Conservation (phyloP, 2,329 filamentous ascomycete genomes). For the Coniella vitis region DNA sequence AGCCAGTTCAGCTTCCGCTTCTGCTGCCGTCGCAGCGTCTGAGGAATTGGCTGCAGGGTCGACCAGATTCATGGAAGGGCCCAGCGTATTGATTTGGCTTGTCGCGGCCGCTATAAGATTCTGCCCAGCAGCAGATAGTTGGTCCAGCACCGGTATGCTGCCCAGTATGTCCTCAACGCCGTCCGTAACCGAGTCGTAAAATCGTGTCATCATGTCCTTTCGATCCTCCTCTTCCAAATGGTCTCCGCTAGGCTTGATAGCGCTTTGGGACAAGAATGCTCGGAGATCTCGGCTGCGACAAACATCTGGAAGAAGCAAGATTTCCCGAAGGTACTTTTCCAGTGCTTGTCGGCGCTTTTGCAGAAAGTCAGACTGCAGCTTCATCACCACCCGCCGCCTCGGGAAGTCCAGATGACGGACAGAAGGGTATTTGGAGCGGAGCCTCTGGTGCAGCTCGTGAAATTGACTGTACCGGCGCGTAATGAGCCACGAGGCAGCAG, state of each 20-base stretch:
- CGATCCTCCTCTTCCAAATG: conserved; percentile 56
- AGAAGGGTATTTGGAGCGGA: conserved; percentile 78
- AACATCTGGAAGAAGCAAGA: conserved; percentile 83
- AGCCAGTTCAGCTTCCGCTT: conserved; percentile 89
- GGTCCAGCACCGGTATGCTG: conserved; percentile 91
- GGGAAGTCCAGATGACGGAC: conserved; percentile 90
- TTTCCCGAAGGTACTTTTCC: conserved; percentile 75
- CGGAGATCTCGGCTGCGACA: conserved; percentile 89
- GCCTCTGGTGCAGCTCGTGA: conserved; percentile 84
- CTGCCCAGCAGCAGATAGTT: conserved; percentile 86
- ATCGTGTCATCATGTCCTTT: conserved; percentile 83
- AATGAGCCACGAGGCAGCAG: conserved; percentile 88
- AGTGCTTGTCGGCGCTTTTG: conserved; percentile 79
- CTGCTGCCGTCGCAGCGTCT: conserved; percentile 49
- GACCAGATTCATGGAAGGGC: conserved; percentile 8
- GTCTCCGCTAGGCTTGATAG: conserved; percentile 58
- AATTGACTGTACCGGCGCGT: conserved; percentile 96
- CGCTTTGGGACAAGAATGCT: conserved; percentile 85
- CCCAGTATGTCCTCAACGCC: conserved; percentile 97
- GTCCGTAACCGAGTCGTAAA: conserved; percentile 95
- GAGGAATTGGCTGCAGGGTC: conserved; percentile 43
- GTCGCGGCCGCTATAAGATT: conserved; percentile 77
- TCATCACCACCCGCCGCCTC: conserved; percentile 86
- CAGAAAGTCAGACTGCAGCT: conserved; percentile 90
- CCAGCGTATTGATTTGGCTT: conserved; percentile 51